phyloP scores from a whole-genome alignment of 1,284 basidiomycete genomes.

The Spongiforma sp. region DNA sequence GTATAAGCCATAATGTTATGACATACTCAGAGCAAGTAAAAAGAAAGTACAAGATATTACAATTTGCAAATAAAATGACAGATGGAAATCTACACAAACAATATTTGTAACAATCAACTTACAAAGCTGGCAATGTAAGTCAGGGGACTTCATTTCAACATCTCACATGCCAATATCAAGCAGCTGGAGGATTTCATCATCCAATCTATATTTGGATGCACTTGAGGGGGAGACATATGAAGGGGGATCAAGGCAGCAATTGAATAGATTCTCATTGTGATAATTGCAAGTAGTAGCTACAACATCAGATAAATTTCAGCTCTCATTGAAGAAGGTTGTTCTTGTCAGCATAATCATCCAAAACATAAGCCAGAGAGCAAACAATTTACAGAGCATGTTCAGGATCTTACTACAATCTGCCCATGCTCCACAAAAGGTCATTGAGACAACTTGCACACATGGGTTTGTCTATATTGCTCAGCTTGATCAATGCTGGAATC shows the following conservation, averaged over 20 bases:
- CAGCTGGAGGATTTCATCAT: too few relatives aligned
- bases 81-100: too few relatives aligned
- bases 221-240: too few relatives aligned
- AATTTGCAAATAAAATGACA: not conserved
- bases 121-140: not conserved
- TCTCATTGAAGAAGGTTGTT: constrained; percentile 3
- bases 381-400: constrained; percentile 8
- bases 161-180: not conserved
- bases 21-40: not conserved
- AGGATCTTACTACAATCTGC: constrained; percentile 9
- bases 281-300: too few relatives aligned
- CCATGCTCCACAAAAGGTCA: constrained; percentile 8
- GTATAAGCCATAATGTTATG: too few relatives aligned
- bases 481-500: not conserved
- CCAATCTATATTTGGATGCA: not conserved
- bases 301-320: not conserved
- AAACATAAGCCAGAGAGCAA: constrained; percentile 1
- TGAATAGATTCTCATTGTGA: too few relatives aligned
- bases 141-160: not conserved
- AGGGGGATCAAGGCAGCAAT: too few relatives aligned
- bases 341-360: constrained; percentile 10
- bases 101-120: not conserved
- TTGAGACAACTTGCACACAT: not conserved
- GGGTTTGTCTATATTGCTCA: constrained; percentile 2
- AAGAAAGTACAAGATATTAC: not conserved